Evolutionary conservation across 441 rosid genomes (phyloP).

Genomic region (Mallotus japonicus): DNA sequence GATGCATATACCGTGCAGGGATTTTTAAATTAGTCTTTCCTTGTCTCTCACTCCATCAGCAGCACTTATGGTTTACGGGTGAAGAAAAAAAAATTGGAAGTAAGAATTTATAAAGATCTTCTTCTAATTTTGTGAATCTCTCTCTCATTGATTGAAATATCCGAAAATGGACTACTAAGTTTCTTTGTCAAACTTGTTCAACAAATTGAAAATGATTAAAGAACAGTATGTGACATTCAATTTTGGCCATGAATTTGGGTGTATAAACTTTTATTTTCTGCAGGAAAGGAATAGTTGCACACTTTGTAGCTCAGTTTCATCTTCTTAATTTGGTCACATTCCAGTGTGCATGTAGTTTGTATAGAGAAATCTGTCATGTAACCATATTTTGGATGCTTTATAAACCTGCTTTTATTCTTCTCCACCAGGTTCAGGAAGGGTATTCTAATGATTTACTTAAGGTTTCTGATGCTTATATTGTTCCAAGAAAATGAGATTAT

Average conservation of each 20-base stretch:
- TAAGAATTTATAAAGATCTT: background rate
- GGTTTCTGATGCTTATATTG: slow-evolving; percentile 62
- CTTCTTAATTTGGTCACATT: background rate
- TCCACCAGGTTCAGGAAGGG: slow-evolving; percentile 38
- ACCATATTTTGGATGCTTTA: background rate
- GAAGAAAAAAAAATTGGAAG: background rate
- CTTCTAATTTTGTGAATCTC: background rate
- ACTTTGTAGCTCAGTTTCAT: background rate
- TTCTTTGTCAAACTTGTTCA: background rate
- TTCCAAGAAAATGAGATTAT: slow-evolving; percentile 75
- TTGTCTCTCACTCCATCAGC: background rate
- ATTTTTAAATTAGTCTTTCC: background rate
- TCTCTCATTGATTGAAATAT: background rate
- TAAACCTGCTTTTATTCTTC: slow-evolving; percentile 19
- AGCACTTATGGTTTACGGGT: background rate
- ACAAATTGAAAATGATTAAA: background rate
- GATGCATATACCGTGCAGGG: background rate
- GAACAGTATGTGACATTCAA: background rate
- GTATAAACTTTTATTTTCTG: too few relatives aligned
- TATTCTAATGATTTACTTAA: slow-evolving; percentile 41
- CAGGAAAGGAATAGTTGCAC: background rate
- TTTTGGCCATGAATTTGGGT: background rate
- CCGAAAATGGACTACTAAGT: background rate
- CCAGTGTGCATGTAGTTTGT: background rate
- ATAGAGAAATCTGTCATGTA: background rate